Evolutionary conservation across 2,329 filamentous ascomycete genomes (phyloP).

Genomic region (Aspergillus novoparasiticus): DNA sequence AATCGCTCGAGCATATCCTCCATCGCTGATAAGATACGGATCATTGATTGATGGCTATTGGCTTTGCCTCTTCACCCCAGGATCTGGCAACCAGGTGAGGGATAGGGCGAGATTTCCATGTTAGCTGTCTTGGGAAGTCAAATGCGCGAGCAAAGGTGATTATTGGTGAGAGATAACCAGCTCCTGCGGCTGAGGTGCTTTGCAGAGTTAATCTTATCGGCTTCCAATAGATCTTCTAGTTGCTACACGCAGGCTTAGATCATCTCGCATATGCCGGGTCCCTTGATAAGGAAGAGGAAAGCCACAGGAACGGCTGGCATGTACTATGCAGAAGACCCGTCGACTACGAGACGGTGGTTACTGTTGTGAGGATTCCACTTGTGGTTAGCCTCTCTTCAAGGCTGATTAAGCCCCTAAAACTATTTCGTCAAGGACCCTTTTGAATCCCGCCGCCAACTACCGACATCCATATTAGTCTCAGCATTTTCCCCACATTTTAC

Average conservation of each 20-base stretch:
- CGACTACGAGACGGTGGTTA: too few relatives aligned
- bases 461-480: neutral
- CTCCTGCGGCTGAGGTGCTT: neutral
- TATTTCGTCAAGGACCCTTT: neutral
- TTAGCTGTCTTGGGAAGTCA: neutral
- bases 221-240: neutral
- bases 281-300: neutral
- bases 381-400: neutral
- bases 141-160: neutral
- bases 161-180: slow-evolving; percentile 1
- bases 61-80: neutral
- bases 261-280: neutral
- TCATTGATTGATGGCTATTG: neutral
- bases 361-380: neutral
- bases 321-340: neutral
- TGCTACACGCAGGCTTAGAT: neutral
- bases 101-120: neutral
- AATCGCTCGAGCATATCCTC: neutral
- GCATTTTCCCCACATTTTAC: neutral
- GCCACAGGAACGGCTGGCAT: neutral
- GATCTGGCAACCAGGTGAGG: neutral
- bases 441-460: neutral
- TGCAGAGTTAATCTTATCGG: neutral
- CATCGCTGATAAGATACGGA: neutral
- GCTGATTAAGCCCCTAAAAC: neutral